phyloP scores from a whole-genome alignment of 306 rosid genomes.

The Prunus salicina region DNA sequence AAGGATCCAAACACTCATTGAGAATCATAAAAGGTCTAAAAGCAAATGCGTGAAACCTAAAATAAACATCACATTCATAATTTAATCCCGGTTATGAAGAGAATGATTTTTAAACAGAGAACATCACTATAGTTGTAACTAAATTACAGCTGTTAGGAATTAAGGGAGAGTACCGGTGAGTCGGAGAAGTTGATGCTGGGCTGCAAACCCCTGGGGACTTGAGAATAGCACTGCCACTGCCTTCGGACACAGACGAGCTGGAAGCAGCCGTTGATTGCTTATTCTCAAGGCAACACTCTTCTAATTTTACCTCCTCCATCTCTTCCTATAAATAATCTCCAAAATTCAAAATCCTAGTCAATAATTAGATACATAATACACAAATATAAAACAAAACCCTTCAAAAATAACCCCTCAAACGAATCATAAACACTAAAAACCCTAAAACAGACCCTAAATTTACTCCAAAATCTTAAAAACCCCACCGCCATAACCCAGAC shows the following conservation, averaged over 20 bases:
- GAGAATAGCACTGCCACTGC: slow-evolving; percentile 59
- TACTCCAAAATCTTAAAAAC: slow-evolving; percentile 27
- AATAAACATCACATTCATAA: not conserved
- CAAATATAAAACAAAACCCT: slow-evolving; percentile 19
- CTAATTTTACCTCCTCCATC: slow-evolving; percentile 63
- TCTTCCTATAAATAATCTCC: slow-evolving; percentile 45
- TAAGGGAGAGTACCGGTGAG: slow-evolving; percentile 54
- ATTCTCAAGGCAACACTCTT: slow-evolving; percentile 88
- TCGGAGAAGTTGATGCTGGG: slow-evolving; percentile 63
- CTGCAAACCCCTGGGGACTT: slow-evolving; percentile 72
- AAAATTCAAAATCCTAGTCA: slow-evolving; percentile 53
- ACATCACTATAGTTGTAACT: slow-evolving; percentile 1
- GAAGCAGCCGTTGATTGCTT: slow-evolving; percentile 80
- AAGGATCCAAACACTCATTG: slow-evolving; percentile 3
- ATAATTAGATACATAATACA: slow-evolving; percentile 15
- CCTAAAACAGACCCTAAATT: slow-evolving; percentile 27
- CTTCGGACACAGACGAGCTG: slow-evolving; percentile 80
- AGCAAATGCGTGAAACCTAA: not conserved
- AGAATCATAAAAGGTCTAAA: not conserved
- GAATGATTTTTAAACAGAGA: not conserved
- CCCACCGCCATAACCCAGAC: slow-evolving; percentile 23
- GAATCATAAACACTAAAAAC: slow-evolving; percentile 31
- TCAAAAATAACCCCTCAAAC: slow-evolving; percentile 1
- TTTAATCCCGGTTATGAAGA: not conserved
- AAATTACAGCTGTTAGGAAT: slow-evolving; percentile 19